A percentile compares a stretch with the other conserved stretches of the same genome.
Evolutionary conservation across 1,284 basidiomycete genomes (phyloP).

Genomic region (Sporisorium reilianum): DNA sequence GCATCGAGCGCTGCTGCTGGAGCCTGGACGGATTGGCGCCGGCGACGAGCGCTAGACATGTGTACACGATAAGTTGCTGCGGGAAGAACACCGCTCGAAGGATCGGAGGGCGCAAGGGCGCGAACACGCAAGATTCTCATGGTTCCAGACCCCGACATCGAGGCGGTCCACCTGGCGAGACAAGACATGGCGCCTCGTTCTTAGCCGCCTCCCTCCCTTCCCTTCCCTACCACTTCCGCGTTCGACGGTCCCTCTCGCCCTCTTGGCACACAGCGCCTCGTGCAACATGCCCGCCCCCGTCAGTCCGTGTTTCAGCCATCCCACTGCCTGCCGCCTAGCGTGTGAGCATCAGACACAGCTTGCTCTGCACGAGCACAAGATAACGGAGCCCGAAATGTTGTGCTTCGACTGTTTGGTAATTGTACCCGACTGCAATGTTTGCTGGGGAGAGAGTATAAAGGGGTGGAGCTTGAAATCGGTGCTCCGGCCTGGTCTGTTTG

Average conservation of each 20-base stretch:
- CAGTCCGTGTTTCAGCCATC: constrained; percentile 11
- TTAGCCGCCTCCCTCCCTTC: neutral
- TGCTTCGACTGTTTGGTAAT: no score
- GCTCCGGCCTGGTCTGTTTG: neutral
- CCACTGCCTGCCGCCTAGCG: no score
- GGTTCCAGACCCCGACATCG: neutral
- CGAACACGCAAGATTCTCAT: neutral
- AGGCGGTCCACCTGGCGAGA: neutral
- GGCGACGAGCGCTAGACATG: no score
- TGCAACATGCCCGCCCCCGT: neutral
- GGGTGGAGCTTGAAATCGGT: neutral
- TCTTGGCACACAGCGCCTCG: neutral
- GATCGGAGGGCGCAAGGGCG: no score
- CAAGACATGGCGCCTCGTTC: neutral
- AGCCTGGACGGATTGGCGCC: no score
- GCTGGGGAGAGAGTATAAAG: neutral
- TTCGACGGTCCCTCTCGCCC: neutral
- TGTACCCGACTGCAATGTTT: neutral
- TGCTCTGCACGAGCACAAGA: neutral
- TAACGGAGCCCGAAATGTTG: neutral
- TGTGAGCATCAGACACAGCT: no score
- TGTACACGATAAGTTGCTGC: no score
- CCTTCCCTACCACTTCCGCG: neutral
- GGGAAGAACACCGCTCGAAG: no score
- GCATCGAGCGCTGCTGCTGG: no score